These are phyloP conservation scores for Yamadazyma laniorum DNA, from an alignment of 805 yeast species.

Conservation along the genomic window DNA sequence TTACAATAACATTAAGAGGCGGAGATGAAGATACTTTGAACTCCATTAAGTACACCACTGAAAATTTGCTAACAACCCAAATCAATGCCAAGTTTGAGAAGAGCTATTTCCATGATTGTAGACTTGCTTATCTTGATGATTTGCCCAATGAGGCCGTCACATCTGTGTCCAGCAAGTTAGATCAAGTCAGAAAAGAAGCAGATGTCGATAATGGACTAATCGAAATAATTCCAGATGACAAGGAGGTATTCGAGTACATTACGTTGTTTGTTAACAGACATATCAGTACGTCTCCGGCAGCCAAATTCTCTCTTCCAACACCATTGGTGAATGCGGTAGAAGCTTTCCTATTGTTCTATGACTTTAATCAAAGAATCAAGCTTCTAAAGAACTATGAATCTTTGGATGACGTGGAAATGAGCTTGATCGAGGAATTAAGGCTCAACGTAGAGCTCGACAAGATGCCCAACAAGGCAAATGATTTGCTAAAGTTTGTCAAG, in stretches of 20 bases:
- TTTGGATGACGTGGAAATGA: slow-evolving; percentile 25
- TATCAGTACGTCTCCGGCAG: slow-evolving; percentile 84
- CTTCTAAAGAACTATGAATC: slow-evolving; percentile 20
- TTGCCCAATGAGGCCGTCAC: slow-evolving; percentile 13
- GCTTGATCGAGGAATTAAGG: slow-evolving; percentile 25
- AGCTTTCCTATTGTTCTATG: slow-evolving; percentile 41
- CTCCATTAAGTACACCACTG: slow-evolving; percentile 73
- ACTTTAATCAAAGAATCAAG: slow-evolving; percentile 19
- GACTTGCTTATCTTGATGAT: slow-evolving; percentile 15
- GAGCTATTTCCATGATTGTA: slow-evolving; percentile 26
- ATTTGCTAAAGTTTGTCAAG: slow-evolving; percentile 36
- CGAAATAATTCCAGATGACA: slow-evolving; percentile 24
- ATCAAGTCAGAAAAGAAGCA: slow-evolving; percentile 13
- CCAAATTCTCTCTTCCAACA: slow-evolving; percentile 68
- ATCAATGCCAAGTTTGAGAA: slow-evolving; percentile 77
- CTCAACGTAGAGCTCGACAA: slow-evolving; percentile 23
- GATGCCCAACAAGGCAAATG: slow-evolving; percentile 38
- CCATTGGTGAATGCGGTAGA: slow-evolving; percentile 54
- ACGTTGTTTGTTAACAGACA: slow-evolving; percentile 47
- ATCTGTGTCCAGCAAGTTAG: slow-evolving; percentile 12
- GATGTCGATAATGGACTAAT: slow-evolving; percentile 15
- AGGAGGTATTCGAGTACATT: slow-evolving; percentile 35
- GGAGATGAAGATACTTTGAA: slow-evolving; percentile 58
- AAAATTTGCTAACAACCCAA: slow-evolving; percentile 75
- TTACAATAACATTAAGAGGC: slow-evolving; percentile 87